phyloP scores from a whole-genome alignment of 2,329 filamentous ascomycete species.

The Triangularia setosa region DNA sequence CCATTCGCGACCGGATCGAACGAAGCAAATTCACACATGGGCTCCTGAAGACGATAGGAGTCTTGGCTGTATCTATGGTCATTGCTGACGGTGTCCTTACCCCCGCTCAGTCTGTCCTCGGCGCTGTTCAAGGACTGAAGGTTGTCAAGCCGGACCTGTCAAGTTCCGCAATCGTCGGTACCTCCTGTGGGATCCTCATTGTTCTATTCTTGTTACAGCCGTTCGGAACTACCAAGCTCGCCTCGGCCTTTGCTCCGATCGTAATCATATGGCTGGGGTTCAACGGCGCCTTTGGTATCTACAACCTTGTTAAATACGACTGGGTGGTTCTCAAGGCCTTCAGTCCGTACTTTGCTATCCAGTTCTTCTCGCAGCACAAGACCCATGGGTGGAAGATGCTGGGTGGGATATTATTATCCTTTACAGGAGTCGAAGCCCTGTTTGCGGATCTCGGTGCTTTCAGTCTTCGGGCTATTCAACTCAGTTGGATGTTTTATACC shows the following conservation, averaged over 20 bases:
- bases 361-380: slow-evolving; percentile 57
- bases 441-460: slow-evolving; percentile 79
- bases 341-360: slow-evolving; percentile 56
- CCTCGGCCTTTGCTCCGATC: slow-evolving; percentile 60
- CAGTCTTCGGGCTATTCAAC: slow-evolving; percentile 63
- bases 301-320: slow-evolving; percentile 53
- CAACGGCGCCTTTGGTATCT: slow-evolving; percentile 61
- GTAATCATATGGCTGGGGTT: slow-evolving; percentile 64
- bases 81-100: slow-evolving; percentile 64
- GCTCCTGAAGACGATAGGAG: slow-evolving; percentile 57
- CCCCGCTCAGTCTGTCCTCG: slow-evolving; percentile 66
- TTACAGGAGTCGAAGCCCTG: slow-evolving; percentile 74
- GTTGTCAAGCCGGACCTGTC: slow-evolving; percentile 56
- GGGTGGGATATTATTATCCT: slow-evolving; percentile 68
- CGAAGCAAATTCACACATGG: slow-evolving; percentile 48
- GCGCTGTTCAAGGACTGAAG: slow-evolving; percentile 61
- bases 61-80: slow-evolving; percentile 65
- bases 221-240: slow-evolving; percentile 59
- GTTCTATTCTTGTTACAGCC: slow-evolving; percentile 62
- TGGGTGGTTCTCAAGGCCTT: slow-evolving; percentile 54
- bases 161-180: slow-evolving; percentile 56
- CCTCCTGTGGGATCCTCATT: slow-evolving; percentile 61
- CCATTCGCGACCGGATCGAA: slow-evolving; percentile 55
- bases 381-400: slow-evolving; percentile 60
- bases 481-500: slow-evolving; percentile 66